Percentiles rank a stretch among this genome's conserved stretches.
These are phyloP conservation scores for Oryza coarctata DNA, from an alignment of 176 grass and related monocot species.

Conservation along the genomic window DNA sequence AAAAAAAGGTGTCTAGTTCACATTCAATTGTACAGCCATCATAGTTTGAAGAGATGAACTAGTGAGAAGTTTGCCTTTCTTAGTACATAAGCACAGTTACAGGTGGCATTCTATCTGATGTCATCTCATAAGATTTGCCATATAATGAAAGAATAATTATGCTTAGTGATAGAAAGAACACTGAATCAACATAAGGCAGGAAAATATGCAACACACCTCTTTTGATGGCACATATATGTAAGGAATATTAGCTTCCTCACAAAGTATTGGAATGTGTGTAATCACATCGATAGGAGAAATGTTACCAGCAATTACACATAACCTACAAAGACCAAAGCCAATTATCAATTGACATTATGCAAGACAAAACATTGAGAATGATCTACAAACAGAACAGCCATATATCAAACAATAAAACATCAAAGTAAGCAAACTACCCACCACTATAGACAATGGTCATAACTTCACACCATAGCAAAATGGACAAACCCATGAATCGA, in stretches of 20 bases:
- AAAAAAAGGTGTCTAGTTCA: neutral
- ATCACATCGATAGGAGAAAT: slow-evolving; percentile 97
- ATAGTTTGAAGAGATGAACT: neutral
- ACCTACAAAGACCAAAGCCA: slow-evolving; percentile 34
- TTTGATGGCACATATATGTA: slow-evolving; percentile 85
- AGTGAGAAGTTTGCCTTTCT: neutral
- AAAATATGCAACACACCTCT: slow-evolving; percentile 29
- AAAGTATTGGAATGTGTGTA: slow-evolving; percentile 87
- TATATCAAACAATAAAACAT: neutral
- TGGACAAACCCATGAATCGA: neutral
- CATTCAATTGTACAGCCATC: neutral
- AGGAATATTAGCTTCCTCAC: slow-evolving; percentile 77
- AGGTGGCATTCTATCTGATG: neutral
- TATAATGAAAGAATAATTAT: neutral
- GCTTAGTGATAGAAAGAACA: neutral
- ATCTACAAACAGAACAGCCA: neutral
- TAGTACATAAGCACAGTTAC: neutral
- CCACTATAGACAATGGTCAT: neutral
- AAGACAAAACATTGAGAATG: slow-evolving; percentile 18
- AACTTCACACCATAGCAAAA: neutral
- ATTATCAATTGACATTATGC: neutral
- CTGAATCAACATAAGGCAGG: neutral
- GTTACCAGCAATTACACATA: slow-evolving; percentile 93
- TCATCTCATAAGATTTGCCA: neutral
- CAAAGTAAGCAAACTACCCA: neutral